phyloP scores from a whole-genome alignment of 305 asterid genomes.

The Fraxinus sp. region DNA sequence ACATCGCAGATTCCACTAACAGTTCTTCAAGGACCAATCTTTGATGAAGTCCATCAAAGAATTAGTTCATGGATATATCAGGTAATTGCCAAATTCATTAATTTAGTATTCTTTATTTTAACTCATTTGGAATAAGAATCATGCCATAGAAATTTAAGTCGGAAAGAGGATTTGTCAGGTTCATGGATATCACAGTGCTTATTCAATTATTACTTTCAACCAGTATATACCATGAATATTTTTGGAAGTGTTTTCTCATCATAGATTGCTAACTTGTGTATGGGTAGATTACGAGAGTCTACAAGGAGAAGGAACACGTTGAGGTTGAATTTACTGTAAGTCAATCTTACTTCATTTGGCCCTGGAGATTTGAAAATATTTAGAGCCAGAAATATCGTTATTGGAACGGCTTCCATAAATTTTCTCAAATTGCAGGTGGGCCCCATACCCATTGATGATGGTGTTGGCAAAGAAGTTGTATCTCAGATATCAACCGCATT shows the following conservation, averaged over 20 bases:
- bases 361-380: not conserved
- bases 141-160: not conserved
- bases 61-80: conserved; percentile 88
- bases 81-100: conserved; percentile 44
- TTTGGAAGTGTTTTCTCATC: conserved; percentile 7
- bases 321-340: conserved; percentile 88
- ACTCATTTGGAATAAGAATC: not conserved
- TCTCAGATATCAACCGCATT: conserved; percentile 61
- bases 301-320: conserved; percentile 84
- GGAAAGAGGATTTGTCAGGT: not conserved
- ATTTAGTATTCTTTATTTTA: not conserved
- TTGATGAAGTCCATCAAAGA: conserved; percentile 88
- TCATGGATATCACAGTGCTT: not conserved
- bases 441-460: conserved; percentile 85
- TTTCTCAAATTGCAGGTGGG: conserved; percentile 65
- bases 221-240: not conserved
- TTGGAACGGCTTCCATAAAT: not conserved
- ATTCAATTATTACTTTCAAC: not conserved
- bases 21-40: conserved; percentile 74
- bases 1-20: conserved; percentile 53
- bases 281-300: conserved; percentile 77
- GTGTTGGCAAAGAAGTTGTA: conserved; percentile 79
- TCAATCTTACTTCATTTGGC: conserved; percentile 9
- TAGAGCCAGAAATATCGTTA: conserved; percentile 1
- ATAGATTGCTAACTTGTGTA: conserved; percentile 20